Conservation (phyloP, 345 rosid species). For the Eucalyptus erythrocorys region DNA sequence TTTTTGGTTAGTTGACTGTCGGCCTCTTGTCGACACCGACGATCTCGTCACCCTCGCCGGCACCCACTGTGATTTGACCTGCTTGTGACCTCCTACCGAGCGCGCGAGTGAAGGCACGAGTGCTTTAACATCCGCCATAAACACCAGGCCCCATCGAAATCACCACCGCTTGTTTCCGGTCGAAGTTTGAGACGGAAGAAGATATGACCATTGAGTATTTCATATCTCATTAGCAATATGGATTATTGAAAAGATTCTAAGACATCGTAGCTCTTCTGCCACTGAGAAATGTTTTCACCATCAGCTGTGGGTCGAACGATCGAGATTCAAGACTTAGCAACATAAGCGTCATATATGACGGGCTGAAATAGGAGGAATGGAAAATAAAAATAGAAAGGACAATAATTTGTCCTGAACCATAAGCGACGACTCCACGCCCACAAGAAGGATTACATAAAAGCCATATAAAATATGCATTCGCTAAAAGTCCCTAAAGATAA, state of each 20-base stretch:
- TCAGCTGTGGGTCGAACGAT: too few relatives aligned
- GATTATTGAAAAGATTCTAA: too few relatives aligned
- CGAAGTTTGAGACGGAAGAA: not conserved
- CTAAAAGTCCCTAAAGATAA: not conserved
- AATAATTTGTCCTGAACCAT: not conserved
- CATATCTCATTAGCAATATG: too few relatives aligned
- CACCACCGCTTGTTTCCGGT: not conserved
- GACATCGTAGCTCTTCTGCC: too few relatives aligned
- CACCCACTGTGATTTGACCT: not conserved
- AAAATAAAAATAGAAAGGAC: not conserved
- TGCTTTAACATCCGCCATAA: not conserved
- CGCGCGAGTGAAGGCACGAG: not conserved
- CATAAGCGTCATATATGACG: too few relatives aligned
- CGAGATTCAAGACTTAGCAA: too few relatives aligned
- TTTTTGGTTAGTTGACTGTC: too few relatives aligned
- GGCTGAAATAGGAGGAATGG: too few relatives aligned
- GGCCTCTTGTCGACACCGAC: not conserved
- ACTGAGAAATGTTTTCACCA: too few relatives aligned
- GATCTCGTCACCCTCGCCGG: not conserved
- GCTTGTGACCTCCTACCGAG: not conserved
- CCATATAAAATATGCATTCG: not conserved
- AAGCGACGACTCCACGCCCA: not conserved
- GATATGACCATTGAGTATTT: too few relatives aligned
- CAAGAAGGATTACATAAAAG: not conserved
- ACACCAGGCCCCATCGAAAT: not conserved